These are phyloP conservation scores for Rhynchosporium agropyri DNA, from an alignment of 2,329 filamentous ascomycete genomes.

Conservation along the genomic window DNA sequence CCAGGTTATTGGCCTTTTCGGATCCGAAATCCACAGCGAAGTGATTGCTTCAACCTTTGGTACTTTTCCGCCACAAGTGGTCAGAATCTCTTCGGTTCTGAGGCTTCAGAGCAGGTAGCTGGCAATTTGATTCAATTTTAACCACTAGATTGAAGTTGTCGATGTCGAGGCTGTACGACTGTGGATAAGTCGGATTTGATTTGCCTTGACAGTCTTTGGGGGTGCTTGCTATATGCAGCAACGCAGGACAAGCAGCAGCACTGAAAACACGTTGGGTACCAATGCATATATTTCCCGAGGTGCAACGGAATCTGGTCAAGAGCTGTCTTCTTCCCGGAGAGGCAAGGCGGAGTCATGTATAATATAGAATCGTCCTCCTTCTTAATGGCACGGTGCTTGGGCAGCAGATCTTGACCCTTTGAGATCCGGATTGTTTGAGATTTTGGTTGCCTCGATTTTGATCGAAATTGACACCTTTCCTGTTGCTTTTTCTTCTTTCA, in stretches of 20 bases:
- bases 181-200: background rate
- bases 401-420: conserved; percentile 22
- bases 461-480: background rate
- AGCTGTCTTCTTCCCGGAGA: background rate
- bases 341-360: conserved; percentile 21
- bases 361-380: conserved; percentile 23
- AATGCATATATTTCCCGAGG: background rate
- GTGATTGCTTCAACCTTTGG: no score
- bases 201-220: background rate
- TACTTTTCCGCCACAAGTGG: no score
- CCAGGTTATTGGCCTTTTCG: no score
- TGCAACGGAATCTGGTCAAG: background rate
- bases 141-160: no score
- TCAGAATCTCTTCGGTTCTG: no score
- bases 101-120: no score
- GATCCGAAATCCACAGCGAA: no score
- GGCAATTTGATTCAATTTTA: no score
- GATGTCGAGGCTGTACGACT: background rate
- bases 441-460: conserved; percentile 8
- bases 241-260: background rate
- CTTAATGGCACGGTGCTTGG: conserved; percentile 1
- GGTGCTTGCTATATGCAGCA: background rate
- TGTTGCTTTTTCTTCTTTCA: background rate
- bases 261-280: conserved; percentile 2
- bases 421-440: background rate